Conservation (phyloP, 805 yeast species). For the Metschnikowia baotianmanensis region DNA sequence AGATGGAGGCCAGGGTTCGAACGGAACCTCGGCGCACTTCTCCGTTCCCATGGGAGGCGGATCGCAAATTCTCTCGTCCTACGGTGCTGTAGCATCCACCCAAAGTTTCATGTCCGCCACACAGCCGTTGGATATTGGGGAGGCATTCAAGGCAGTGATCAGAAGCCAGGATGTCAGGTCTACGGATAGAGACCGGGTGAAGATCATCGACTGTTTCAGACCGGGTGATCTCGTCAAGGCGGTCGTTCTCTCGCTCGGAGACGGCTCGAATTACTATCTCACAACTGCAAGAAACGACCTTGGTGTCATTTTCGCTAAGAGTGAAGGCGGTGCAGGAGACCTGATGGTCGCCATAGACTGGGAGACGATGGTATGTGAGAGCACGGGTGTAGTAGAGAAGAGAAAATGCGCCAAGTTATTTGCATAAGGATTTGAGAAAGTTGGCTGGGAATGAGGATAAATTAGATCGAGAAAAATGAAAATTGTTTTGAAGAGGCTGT, state of each 20-base stretch:
- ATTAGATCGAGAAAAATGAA: too few species aligned
- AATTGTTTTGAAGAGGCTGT: too few species aligned
- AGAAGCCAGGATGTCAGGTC: constrained; percentile 86
- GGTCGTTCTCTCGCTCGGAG: constrained; percentile 81
- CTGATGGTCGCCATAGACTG: constrained; percentile 89
- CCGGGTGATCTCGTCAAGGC: constrained; percentile 96
- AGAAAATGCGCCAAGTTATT: constrained; percentile 94
- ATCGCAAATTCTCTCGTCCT: constrained; percentile 39
- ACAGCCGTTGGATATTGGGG: constrained; percentile 70
- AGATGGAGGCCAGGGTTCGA: constrained; percentile 68
- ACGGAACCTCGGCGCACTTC: constrained; percentile 40
- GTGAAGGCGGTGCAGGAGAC: constrained; percentile 66
- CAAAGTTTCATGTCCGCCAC: constrained; percentile 40
- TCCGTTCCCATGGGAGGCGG: constrained; percentile 52
- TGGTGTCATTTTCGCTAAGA: constrained; percentile 89
- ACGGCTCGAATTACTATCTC: constrained; percentile 86
- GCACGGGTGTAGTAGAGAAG: constrained; percentile 68
- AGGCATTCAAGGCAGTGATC: constrained; percentile 82
- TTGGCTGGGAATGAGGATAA: not conserved
- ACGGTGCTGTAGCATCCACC: constrained; percentile 36
- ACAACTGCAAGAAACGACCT: constrained; percentile 87
- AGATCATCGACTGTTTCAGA: constrained; percentile 70
- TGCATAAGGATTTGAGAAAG: not conserved
- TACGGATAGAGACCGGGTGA: constrained; percentile 86
- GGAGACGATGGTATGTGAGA: constrained; percentile 87